phyloP scores from a whole-genome alignment of 163 green algal species.

The Chlorella variabilis region DNA sequence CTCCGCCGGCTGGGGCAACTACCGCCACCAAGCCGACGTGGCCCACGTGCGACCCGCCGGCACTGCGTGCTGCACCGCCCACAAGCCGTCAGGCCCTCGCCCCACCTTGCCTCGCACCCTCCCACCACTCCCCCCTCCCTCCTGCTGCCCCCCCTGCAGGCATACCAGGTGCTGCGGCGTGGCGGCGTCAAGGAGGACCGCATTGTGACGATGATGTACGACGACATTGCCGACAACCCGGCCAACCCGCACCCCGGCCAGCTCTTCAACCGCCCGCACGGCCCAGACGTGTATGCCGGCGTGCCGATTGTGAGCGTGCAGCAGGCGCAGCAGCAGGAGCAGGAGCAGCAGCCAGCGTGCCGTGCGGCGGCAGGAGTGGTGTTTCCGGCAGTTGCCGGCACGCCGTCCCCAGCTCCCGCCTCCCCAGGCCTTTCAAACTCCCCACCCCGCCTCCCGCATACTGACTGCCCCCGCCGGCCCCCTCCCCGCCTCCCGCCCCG shows the following conservation, averaged over 20 bases:
- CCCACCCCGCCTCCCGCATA: no score
- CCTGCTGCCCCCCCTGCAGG: conserved; percentile 60
- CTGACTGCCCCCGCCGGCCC: no score
- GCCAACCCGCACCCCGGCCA: conserved; percentile 85
- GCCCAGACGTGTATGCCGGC: conserved; percentile 86
- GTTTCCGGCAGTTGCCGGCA: no score
- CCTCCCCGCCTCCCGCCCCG: not conserved
- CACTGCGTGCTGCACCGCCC: no score
- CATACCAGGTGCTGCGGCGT: conserved; percentile 84
- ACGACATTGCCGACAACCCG: conserved; percentile 47
- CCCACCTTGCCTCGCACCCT: not conserved
- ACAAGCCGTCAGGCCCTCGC: not conserved
- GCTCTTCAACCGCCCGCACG: conserved; percentile 77
- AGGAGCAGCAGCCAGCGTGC: no score
- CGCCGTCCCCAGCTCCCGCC: no score
- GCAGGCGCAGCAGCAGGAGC: not conserved
- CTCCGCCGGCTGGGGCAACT: conserved; percentile 86
- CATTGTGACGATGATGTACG: conserved; percentile 89
- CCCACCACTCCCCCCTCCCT: not conserved
- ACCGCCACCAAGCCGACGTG: conserved; percentile 86
- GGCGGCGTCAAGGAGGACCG: conserved; percentile 78
- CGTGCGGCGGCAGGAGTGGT: no score
- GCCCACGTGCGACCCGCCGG: conserved; percentile 44
- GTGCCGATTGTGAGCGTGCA: conserved; percentile 61
- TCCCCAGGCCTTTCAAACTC: no score